Percentiles rank a stretch among this genome's conserved stretches.
Conservation (phyloP, 1,284 basidiomycete species). For the Ustilago crameri region DNA sequence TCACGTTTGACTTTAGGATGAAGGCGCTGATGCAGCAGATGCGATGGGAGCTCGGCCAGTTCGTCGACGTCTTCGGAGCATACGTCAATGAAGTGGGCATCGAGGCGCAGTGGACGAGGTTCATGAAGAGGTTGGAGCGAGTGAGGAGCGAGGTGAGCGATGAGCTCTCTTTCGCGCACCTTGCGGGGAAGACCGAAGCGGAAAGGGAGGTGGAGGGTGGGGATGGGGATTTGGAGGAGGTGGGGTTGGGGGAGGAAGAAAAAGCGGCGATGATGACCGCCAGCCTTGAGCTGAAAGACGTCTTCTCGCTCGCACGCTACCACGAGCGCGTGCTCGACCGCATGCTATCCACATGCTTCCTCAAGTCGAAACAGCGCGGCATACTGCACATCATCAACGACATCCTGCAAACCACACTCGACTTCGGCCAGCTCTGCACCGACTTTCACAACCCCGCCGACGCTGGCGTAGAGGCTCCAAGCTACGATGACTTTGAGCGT, state of each 20-base stretch:
- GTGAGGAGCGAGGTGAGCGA: conserved; percentile 29
- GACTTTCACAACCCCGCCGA: conserved; percentile 27
- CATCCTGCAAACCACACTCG: conserved; percentile 37
- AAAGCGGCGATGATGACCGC: conserved; percentile 23
- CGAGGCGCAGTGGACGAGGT: conserved; percentile 32
- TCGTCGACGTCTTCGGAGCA: conserved; percentile 25
- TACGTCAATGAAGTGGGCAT: conserved; percentile 46
- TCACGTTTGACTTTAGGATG: conserved; percentile 30
- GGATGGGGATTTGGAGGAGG: conserved; percentile 35
- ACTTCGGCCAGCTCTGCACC: conserved; percentile 41
- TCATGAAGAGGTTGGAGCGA: conserved; percentile 34
- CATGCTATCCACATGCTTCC: conserved; percentile 50
- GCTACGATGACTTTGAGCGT: conserved; percentile 21
- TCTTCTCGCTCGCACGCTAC: conserved; percentile 54
- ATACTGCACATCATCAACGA: conserved; percentile 27
- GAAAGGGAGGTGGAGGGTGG: conserved; percentile 1
- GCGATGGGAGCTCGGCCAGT: conserved; percentile 30
- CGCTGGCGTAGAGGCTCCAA: conserved; percentile 12
- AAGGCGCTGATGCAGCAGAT: conserved; percentile 34
- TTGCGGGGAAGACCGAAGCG: not conserved
- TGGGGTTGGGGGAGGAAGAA: conserved; percentile 34
- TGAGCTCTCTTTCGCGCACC: conserved; percentile 12
- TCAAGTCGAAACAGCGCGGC: conserved; percentile 36
- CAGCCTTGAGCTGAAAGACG: conserved; percentile 49
- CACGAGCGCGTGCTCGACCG: conserved; percentile 54